Evolutionary conservation across 352 stramenopile genomes (phyloP).

Genomic region (Pythium rishiriense): DNA sequence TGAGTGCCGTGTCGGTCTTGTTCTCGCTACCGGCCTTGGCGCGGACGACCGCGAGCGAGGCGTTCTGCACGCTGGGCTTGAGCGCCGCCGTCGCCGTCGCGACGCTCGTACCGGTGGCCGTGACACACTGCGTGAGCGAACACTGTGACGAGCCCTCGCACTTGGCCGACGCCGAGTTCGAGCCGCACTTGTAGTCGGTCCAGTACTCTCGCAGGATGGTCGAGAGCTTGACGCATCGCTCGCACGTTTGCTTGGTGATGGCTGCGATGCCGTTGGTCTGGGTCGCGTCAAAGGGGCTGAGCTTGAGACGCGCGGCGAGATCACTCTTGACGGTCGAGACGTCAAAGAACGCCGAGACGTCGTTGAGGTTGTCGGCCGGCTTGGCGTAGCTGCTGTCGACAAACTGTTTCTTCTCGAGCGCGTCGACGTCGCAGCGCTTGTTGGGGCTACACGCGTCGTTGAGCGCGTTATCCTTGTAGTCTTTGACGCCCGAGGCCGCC

Average conservation of each 20-base stretch:
- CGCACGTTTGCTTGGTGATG: constrained; percentile 34
- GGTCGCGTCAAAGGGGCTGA: not conserved
- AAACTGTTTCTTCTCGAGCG: constrained; percentile 37
- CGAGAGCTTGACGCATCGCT: constrained; percentile 43
- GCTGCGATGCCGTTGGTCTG: constrained; percentile 6
- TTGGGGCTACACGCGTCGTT: constrained; percentile 57
- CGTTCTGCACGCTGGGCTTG: not conserved
- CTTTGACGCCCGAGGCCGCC: constrained; percentile 34
- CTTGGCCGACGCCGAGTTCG: constrained; percentile 35
- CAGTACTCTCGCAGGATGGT: constrained; percentile 56
- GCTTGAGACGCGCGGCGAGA: not conserved
- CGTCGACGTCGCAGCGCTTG: constrained; percentile 43
- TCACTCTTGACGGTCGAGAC: not conserved
- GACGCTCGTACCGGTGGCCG: constrained; percentile 32
- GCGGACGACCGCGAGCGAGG: constrained; percentile 7
- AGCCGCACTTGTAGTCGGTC: constrained; percentile 58
- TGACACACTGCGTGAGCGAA: constrained; percentile 56
- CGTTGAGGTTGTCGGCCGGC: not conserved
- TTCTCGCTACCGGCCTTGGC: not conserved
- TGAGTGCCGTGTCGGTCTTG: not conserved
- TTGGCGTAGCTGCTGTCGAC: constrained; percentile 23
- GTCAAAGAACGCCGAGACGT: constrained; percentile 10
- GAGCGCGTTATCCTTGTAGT: constrained; percentile 39
- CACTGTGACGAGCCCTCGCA: constrained; percentile 37
- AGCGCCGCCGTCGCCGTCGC: constrained; percentile 2